Evolutionary conservation across 192 early-diverging fungal genomes (phyloP).

Genomic region (Blastocladiella britannica): DNA sequence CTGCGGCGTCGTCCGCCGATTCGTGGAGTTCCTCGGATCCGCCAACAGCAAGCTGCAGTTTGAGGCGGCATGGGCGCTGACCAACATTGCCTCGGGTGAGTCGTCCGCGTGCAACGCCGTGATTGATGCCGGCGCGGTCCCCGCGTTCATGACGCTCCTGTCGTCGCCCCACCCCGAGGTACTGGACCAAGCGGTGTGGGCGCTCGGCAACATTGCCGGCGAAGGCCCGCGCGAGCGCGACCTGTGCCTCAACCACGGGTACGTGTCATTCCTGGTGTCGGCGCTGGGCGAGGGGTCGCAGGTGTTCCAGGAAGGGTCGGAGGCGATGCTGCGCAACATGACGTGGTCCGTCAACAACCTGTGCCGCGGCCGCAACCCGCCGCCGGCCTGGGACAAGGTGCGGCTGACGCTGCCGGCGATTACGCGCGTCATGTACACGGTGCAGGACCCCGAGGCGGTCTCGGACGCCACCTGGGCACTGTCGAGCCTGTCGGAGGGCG

Average conservation of each 20-base stretch:
- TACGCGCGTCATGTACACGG: constrained; percentile 5
- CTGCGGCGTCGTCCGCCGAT: constrained; percentile 21
- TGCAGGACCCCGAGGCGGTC: constrained; percentile 45
- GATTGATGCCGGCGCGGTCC: constrained; percentile 22
- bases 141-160: constrained; percentile 20
- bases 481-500: constrained; percentile 53
- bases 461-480: constrained; percentile 67
- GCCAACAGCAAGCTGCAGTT: constrained; percentile 16
- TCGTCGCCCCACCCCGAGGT: constrained; percentile 8
- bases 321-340: constrained; percentile 52
- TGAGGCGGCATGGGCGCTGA: constrained; percentile 33
- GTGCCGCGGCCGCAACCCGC: constrained; percentile 52
- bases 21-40: constrained; percentile 26
- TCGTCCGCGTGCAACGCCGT: constrained; percentile 21
- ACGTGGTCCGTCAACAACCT: constrained; percentile 67
- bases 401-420: neutral
- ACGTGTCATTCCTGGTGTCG: constrained; percentile 10
- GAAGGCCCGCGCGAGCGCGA: constrained; percentile 20
- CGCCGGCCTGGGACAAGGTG: constrained; percentile 42
- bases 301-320: constrained; percentile 6
- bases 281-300: constrained; percentile 3
- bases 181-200: constrained; percentile 19
- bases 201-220: constrained; percentile 30
- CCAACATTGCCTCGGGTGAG: constrained; percentile 24
- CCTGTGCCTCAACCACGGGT: constrained; percentile 13